phyloP scores from a whole-genome alignment of 805 yeast genomes.

The Zygoascus flipseniorum region DNA sequence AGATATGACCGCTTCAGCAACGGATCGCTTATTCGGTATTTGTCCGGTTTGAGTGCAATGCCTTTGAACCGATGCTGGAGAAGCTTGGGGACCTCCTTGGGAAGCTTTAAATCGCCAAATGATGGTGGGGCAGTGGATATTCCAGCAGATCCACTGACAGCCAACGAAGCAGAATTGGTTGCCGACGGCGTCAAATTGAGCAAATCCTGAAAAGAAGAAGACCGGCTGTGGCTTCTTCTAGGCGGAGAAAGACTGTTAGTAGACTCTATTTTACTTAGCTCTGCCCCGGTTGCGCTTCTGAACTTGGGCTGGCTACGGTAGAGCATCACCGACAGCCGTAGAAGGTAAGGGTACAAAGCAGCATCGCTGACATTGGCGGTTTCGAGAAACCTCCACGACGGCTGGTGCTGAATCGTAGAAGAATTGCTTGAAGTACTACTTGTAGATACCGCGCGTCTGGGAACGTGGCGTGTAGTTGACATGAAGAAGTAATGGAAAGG shows the following conservation, averaged over 20 bases:
- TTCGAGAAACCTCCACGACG: constrained; percentile 13
- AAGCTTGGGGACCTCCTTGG: constrained; percentile 24
- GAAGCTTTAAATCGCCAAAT: constrained; percentile 21
- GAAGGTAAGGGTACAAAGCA: constrained; percentile 40
- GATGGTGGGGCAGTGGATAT: constrained; percentile 14
- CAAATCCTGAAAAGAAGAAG: constrained; percentile 4
- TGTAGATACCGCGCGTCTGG: background rate
- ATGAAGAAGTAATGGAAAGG: background rate
- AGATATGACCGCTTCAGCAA: constrained; percentile 49
- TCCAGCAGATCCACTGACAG: background rate
- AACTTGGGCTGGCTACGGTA: constrained; percentile 61
- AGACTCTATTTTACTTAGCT: background rate
- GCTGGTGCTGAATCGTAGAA: background rate
- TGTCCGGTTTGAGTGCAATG: constrained; percentile 25
- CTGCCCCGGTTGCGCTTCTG: constrained; percentile 26
- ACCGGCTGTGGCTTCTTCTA: constrained; percentile 3
- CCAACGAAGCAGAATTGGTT: background rate
- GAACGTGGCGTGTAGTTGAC: background rate
- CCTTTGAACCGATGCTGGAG: constrained; percentile 27
- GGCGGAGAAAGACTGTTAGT: background rate
- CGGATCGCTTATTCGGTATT: constrained; percentile 29
- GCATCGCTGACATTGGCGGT: constrained; percentile 14
- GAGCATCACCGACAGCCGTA: constrained; percentile 49
- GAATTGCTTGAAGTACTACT: background rate
- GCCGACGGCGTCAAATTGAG: constrained; percentile 1